A percentile compares a stretch with the other conserved stretches of the same genome.
These are phyloP conservation scores for Cyclotella choctawhatcheeana DNA, from an alignment of 108 stramenopile species.

Conservation along the genomic window DNA sequence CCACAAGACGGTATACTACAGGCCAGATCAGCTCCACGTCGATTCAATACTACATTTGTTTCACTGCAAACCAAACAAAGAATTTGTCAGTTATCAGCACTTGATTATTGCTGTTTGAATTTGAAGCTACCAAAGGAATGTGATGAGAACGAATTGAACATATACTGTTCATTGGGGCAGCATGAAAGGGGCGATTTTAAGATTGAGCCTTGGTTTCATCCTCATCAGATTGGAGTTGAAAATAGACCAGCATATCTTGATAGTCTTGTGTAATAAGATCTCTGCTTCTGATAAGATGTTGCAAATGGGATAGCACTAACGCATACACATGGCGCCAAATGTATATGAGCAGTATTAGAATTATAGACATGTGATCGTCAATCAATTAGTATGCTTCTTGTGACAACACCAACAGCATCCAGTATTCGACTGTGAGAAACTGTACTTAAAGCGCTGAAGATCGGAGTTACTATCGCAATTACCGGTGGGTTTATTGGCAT, in stretches of 20 bases:
- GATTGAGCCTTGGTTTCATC: slow-evolving; percentile 21
- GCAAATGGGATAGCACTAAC: too few species aligned
- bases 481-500: background rate
- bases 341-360: too few species aligned
- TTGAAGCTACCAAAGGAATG: slow-evolving; percentile 21
- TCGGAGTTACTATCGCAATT: background rate
- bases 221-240: slow-evolving; percentile 5
- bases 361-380: too few species aligned
- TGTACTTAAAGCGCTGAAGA: background rate
- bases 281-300: too few species aligned
- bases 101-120: slow-evolving; percentile 28
- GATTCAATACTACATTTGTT: slow-evolving; percentile 13
- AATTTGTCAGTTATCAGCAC: slow-evolving; percentile 21
- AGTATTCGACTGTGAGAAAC: background rate
- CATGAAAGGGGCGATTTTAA: background rate
- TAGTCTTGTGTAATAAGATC: too few species aligned
- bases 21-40: slow-evolving; percentile 14
- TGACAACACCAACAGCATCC: background rate
- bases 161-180: slow-evolving; percentile 11
- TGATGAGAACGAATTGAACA: background rate
- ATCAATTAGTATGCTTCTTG: background rate
- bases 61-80: slow-evolving; percentile 13
- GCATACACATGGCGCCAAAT: too few species aligned
- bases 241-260: background rate
- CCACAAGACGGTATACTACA: slow-evolving; percentile 8